A percentile compares a stretch with the other conserved stretches of the same genome.
Evolutionary conservation across 2,329 filamentous ascomycete genomes (phyloP).

Genomic region (Microsporum audouinii): DNA sequence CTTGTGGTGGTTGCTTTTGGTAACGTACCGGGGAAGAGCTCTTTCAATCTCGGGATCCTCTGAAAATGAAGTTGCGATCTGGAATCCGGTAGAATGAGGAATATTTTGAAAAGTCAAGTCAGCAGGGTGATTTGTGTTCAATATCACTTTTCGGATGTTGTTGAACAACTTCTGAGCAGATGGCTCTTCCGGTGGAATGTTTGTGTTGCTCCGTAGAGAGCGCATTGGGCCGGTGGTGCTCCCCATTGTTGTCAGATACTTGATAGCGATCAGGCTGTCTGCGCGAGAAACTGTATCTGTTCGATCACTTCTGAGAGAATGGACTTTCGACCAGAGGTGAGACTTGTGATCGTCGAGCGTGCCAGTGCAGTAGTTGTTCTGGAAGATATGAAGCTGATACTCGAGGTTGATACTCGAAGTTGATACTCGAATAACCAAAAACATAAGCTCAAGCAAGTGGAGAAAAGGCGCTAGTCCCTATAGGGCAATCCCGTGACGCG

Average conservation of each 20-base stretch:
- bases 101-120: constrained; percentile 8
- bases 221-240: background rate
- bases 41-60: constrained; percentile 9
- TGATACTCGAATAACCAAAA: too few relatives aligned
- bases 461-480: too few relatives aligned
- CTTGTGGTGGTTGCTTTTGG: background rate
- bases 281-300: constrained; percentile 1
- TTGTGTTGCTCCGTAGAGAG: constrained; percentile 7
- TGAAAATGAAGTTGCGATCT: constrained; percentile 5
- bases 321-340: background rate
- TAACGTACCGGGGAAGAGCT: constrained; percentile 3
- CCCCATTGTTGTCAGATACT: background rate
- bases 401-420: too few relatives aligned
- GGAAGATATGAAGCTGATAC: too few relatives aligned
- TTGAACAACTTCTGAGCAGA: constrained; percentile 7
- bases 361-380: too few relatives aligned
- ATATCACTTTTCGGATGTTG: constrained; percentile 2
- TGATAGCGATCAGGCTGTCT: background rate
- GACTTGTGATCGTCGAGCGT: too few relatives aligned
- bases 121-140: constrained; percentile 3
- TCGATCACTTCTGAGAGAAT: background rate
- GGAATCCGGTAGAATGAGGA: constrained; percentile 4
- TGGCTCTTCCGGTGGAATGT: background rate
- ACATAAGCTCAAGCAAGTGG: too few relatives aligned
- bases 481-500: too few relatives aligned